Evolutionary conservation across 176 grass and related monocot genomes (phyloP), one percentile per base, ranked within the genome.

Genomic region (Oryza brachyantha): DNA sequence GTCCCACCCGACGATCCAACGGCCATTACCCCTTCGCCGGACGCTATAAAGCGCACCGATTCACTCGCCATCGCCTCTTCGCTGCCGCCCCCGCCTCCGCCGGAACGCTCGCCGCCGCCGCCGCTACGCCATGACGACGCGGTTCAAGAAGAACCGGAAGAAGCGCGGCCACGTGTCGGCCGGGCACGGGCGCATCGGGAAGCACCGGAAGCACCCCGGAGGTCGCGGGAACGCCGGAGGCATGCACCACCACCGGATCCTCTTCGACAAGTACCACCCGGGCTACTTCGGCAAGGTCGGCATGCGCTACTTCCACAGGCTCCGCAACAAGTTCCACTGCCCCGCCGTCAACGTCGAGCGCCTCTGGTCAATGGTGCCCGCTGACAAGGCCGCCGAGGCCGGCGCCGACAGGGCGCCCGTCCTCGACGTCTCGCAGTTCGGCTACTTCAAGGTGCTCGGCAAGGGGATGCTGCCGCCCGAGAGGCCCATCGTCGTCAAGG

Each of bases 181-280:
- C 3, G 42, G 42, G 42, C 42, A 45, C 42, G 42, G 42, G 0
- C 42, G 42, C 42, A 45, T 45, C 42, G 13, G 42, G 42, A 45
- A 45, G 42, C 42, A 45, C 42, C 42, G 42, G 3, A 86, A 90
- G 88, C 84, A 90, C 72, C 88, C 88, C 19, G 84, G 84, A 0
- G 88, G 88, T 1, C 79, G 74, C 22, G 79, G 88, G 8, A 90
- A 90, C 68, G 88, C 88, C 52, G 88, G 84, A 37, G 88, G 88
- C 10, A 79, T 90, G 88, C 88, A 83, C 83, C 88, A 86, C 50
- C 84, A 90, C 79, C 84, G 90, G 16, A 92, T 88, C 64, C 90
- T 92, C 61, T 88, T 92, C 73, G 86, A 92, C 74, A 92, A 92
- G 82, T 88, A 92, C 69, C 90, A 88, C 61, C 90, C 86, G 0